Evolutionary conservation across 805 yeast genomes (phyloP), one percentile per base, ranked within the genome.

Genomic region (Zygotorulaspora sp.): DNA sequence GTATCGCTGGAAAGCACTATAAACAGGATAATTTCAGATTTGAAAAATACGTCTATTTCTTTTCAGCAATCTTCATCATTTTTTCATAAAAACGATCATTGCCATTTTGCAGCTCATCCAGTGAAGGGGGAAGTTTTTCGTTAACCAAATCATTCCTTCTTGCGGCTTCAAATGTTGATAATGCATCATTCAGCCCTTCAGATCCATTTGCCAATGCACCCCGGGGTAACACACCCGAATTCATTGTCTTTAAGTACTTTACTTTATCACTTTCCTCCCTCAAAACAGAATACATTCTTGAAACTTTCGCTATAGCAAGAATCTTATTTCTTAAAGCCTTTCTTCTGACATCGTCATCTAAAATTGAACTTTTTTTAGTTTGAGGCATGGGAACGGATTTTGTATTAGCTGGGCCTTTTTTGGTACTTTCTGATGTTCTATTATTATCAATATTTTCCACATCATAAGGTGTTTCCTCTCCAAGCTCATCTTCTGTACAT

Each of bases 401-500:
- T 17, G 18, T n/a, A 8, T 5, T 24, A 11, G 18, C 24, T 16
- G 18, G 17, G 20, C 12, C 13, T 24, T 31, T 32, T 15, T 29
- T 23, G 15, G 19, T 12, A 18, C 36, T 33, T n/a, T 28, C 36
- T n/a, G 26, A 15, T 21, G 35, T 12, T 3, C 48, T 21, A 8
- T 53, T 50, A 3, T 57, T 62, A 12, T 50, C 47, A 14, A 59
- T 30, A 2, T 65, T 56, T 29, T 61, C 70, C 19, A 65, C 66
- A 5, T 72, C 73, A 18, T 78, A 52, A 17, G 79, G 76, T 0
- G 78, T 74, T 12, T 78, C 90, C 53, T 81, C 86, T 40, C 80
- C 90, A 41, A 90, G 71, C 62, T 90, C 98, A 57, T 90, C 96
- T 56, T 89, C 95, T 0, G 97, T 84, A 66, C 98, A 90, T 40